Evolutionary conservation across 768 basidiomycete species (phyloP), one percentile per base, ranked within the genome.

Genomic region (Chalciporus sphaerocephalus): DNA sequence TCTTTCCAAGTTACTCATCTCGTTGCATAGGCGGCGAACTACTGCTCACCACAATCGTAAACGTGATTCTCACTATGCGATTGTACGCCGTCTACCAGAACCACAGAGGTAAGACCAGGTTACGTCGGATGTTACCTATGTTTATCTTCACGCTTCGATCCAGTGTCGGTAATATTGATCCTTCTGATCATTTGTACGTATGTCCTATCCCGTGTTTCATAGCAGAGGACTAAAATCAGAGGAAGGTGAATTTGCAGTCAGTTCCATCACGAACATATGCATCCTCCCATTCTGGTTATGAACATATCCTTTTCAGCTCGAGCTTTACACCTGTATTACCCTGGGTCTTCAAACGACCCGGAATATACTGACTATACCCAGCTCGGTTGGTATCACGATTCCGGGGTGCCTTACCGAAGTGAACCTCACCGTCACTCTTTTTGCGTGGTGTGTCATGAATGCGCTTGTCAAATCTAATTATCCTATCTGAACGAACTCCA

Each of bases 181-280:
- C 21, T 6, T 8, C 23, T 47, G 23, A 18, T 47, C 15, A 5
- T 42, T 5, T 36, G 46, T 47, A 37, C 3, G 46, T 47, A 16
- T 17, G 42, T 10, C 17, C 8, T 28, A 22, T 21, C 6, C 8
- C n/a, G n/a, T n/a, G 4, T 16, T 5, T 34, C 24, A 47, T n/a
- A n/a, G n/a, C n/a, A n/a, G n/a, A n/a, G n/a, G n/a, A n/a, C n/a
- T n/a, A n/a, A n/a, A n/a, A n/a, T n/a, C n/a, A n/a, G n/a, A n/a
- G n/a, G n/a, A n/a, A n/a, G 46, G 40, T 37, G 46, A 47, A 47
- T 24, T 47, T 6, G 34, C n/a, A n/a, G n/a, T n/a, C n/a, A n/a
- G n/a, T n/a, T n/a, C n/a, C n/a, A n/a, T n/a, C n/a, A n/a, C n/a
- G n/a, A n/a, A n/a, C n/a, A n/a, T n/a, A n/a, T n/a, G n/a, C n/a